A percentile compares a stretch with the other conserved stretches of the same genome.
phyloP scores from a whole-genome alignment of 495 filamentous ascomycete genomes.

The Podospora comata region DNA sequence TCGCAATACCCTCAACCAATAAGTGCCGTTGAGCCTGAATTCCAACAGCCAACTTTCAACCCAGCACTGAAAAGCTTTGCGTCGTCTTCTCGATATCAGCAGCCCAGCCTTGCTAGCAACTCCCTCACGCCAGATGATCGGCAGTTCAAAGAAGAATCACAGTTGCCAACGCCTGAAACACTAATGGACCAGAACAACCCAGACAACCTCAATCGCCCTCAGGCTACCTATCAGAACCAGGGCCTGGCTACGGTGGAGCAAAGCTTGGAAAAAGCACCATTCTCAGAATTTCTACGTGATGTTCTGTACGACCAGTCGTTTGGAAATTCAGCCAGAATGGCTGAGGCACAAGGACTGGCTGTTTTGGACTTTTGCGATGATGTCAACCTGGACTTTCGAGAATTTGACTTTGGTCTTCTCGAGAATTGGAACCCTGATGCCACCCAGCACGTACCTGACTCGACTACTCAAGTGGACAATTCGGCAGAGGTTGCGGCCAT shows the following conservation, averaged over 20 bases:
- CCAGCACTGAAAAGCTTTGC: not conserved
- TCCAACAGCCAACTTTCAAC: constrained; percentile 11
- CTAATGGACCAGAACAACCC: constrained; percentile 23
- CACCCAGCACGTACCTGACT: constrained; percentile 14
- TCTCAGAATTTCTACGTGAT: constrained; percentile 38
- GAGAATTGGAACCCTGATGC: constrained; percentile 55
- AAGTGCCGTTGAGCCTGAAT: not conserved
- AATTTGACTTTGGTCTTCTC: constrained; percentile 58
- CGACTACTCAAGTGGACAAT: not conserved
- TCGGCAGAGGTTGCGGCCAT: constrained; percentile 30
- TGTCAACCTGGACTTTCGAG: constrained; percentile 56
- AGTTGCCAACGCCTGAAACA: constrained; percentile 31
- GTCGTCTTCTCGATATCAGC: not conserved
- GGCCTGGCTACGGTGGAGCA: constrained; percentile 17
- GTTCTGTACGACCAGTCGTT: constrained; percentile 35
- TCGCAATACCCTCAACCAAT: not conserved
- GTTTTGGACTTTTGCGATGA: constrained; percentile 51
- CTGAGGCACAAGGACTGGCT: constrained; percentile 37
- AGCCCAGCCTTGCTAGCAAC: not conserved
- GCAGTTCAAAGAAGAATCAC: constrained; percentile 25
- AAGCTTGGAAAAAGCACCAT: constrained; percentile 28
- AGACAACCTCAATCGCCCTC: constrained; percentile 17
- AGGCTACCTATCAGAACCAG: constrained; percentile 19
- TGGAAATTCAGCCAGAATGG: constrained; percentile 20
- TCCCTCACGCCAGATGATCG: constrained; percentile 13